phyloP scores from a whole-genome alignment of 2,329 filamentous ascomycete genomes.

The Arthrobotrys conoides region DNA sequence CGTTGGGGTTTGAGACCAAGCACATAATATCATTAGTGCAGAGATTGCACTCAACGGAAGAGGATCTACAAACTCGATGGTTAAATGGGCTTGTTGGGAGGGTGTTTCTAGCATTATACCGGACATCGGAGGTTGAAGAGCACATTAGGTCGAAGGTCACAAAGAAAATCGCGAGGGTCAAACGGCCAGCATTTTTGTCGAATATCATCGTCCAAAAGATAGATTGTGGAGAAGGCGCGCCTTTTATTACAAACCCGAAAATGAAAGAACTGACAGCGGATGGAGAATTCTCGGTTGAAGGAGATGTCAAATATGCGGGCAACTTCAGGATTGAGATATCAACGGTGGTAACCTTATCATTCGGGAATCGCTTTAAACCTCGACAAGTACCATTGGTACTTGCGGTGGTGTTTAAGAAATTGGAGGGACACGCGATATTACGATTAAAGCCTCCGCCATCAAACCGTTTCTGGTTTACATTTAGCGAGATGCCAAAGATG shows the following conservation, averaged over 20 bases:
- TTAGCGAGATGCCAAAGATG: constrained; percentile 93
- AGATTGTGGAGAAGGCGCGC: constrained; percentile 86
- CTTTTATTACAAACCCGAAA: constrained; percentile 88
- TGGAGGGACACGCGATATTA: constrained; percentile 87
- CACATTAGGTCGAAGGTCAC: constrained; percentile 87
- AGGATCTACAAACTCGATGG: constrained; percentile 91
- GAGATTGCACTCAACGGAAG: constrained; percentile 89
- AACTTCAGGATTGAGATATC: constrained; percentile 91
- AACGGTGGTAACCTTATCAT: constrained; percentile 91
- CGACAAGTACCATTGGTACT: constrained; percentile 90
- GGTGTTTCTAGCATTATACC: constrained; percentile 88
- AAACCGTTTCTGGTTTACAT: constrained; percentile 95
- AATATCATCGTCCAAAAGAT: constrained; percentile 86
- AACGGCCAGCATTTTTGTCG: constrained; percentile 90
- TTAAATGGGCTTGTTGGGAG: constrained; percentile 91
- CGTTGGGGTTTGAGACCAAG: constrained; percentile 83
- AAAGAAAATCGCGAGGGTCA: constrained; percentile 95
- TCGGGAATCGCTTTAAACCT: constrained; percentile 88
- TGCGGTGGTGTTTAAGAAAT: constrained; percentile 84
- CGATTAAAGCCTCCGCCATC: constrained; percentile 95
- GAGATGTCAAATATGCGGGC: constrained; percentile 88
- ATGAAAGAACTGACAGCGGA: constrained; percentile 91
- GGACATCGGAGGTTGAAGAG: constrained; percentile 83
- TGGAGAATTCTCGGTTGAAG: constrained; percentile 88
- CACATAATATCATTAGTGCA: constrained; percentile 92